Conservation (phyloP, 495 filamentous ascomycete genomes). For the Daldinia decipiens region DNA sequence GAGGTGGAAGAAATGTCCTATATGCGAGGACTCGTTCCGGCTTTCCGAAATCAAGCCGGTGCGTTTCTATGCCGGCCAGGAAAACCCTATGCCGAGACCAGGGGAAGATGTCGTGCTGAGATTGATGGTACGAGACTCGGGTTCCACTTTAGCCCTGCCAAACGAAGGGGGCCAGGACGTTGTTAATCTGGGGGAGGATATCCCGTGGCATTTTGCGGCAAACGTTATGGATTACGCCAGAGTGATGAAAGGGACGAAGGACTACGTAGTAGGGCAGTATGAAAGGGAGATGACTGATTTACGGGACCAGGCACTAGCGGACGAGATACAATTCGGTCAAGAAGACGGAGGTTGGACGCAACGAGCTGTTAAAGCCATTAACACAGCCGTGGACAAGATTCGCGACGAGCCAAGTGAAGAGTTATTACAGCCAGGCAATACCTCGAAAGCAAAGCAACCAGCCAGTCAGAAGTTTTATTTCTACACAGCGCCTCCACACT, state of each 20-base stretch:
- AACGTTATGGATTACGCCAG: slow-evolving; percentile 95
- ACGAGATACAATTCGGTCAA: slow-evolving; percentile 88
- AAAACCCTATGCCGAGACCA: slow-evolving; percentile 78
- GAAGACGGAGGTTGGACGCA: slow-evolving; percentile 92
- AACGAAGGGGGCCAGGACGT: slow-evolving; percentile 78
- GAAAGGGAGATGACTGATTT: slow-evolving; percentile 80
- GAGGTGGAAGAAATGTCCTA: slow-evolving; percentile 94
- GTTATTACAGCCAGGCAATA: slow-evolving; percentile 1
- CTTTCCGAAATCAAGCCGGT: slow-evolving; percentile 89
- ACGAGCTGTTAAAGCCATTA: slow-evolving; percentile 78
- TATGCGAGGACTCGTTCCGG: slow-evolving; percentile 91
- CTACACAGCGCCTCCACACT: slow-evolving; percentile 88
- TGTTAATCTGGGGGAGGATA: slow-evolving; percentile 71
- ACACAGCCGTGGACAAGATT: slow-evolving; percentile 75
- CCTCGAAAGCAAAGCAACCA: slow-evolving; percentile 44
- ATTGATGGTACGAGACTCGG: slow-evolving; percentile 78
- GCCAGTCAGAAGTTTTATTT: slow-evolving; percentile 74
- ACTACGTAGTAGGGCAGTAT: slow-evolving; percentile 85
- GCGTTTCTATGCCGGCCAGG: slow-evolving; percentile 90
- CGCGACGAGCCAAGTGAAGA: slow-evolving; percentile 43
- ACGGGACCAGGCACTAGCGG: slow-evolving; percentile 79
- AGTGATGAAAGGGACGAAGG: slow-evolving; percentile 92
- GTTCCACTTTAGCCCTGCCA: slow-evolving; percentile 86
- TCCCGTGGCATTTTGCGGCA: slow-evolving; percentile 94
- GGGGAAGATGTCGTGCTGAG: slow-evolving; percentile 90